phyloP scores from a whole-genome alignment of 495 filamentous ascomycete genomes.

The Cudoniella acicularis region DNA sequence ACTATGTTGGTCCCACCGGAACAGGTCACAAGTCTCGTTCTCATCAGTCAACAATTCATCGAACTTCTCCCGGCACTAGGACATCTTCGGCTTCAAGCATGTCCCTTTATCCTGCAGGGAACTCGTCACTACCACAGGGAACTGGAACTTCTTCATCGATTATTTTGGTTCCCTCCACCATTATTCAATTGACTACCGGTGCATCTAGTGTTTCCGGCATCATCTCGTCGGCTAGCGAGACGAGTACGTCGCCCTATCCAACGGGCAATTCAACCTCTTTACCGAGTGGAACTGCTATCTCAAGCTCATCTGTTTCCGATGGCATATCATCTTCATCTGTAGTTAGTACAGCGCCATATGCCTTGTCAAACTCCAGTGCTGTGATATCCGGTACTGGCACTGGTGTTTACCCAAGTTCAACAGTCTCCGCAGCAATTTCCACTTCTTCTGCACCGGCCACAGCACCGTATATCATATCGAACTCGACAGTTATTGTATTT shows the following conservation, averaged over 20 bases:
- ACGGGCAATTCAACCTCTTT: not conserved
- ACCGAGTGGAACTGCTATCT: not conserved
- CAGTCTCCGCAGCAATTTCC: not conserved
- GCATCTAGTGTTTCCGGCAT: not conserved
- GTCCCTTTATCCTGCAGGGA: not conserved
- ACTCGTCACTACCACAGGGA: not conserved
- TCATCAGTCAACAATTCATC: too few relatives aligned
- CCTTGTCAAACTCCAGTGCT: too few relatives aligned
- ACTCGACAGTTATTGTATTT: not conserved
- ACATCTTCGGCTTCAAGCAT: too few relatives aligned
- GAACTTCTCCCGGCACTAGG: too few relatives aligned
- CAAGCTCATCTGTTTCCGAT: not conserved
- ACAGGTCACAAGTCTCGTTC: too few relatives aligned
- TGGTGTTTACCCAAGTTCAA: not conserved
- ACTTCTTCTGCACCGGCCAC: not conserved
- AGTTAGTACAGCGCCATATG: not conserved
- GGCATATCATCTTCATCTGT: not conserved
- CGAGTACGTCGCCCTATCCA: not conserved
- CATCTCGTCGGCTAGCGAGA: not conserved
- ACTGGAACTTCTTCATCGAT: not conserved
- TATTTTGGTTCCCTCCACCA: not conserved
- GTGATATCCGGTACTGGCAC: too few relatives aligned
- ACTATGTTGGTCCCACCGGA: too few relatives aligned
- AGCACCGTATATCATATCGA: not conserved
- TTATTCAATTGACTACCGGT: not conserved